These are phyloP conservation scores for Astraeus odoratus DNA, from an alignment of 768 basidiomycete species.

Conservation along the genomic window DNA sequence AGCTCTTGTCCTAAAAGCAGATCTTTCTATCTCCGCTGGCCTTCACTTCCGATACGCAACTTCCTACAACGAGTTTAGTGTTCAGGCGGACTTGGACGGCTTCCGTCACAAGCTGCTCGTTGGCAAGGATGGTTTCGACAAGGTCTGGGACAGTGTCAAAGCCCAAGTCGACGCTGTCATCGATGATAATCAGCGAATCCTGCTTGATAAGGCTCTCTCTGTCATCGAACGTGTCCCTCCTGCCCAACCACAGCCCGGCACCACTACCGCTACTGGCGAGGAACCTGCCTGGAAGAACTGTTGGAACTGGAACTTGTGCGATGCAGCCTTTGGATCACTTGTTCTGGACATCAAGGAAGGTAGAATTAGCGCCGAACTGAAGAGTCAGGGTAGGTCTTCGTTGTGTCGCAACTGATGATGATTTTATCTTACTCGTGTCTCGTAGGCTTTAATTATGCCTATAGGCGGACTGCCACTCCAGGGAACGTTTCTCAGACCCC, in stretches of 20 bases:
- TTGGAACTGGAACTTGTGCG: slow-evolving; percentile 98
- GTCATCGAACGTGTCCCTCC: slow-evolving; percentile 79
- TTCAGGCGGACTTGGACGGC: slow-evolving; percentile 82
- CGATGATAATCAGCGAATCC: slow-evolving; percentile 81
- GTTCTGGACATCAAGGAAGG: slow-evolving; percentile 89
- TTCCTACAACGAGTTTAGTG: slow-evolving; percentile 95
- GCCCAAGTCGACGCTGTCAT: slow-evolving; percentile 85
- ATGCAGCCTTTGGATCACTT: slow-evolving; percentile 88
- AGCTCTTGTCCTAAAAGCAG: slow-evolving; percentile 84
- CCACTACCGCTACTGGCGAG: slow-evolving; percentile 54
- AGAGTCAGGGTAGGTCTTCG: slow-evolving; percentile 71
- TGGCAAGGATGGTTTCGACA: slow-evolving; percentile 79
- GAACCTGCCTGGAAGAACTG: slow-evolving; percentile 98
- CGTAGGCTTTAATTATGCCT: slow-evolving; percentile 92
- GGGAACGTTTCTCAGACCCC: slow-evolving; percentile 51
- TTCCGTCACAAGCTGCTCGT: slow-evolving; percentile 73
- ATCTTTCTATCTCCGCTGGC: slow-evolving; percentile 89
- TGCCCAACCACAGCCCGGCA: slow-evolving; percentile 30
- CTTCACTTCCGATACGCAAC: slow-evolving; percentile 97
- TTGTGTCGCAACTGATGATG: neutral
- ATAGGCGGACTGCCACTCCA: slow-evolving; percentile 64
- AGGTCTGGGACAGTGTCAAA: slow-evolving; percentile 95
- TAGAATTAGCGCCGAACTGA: slow-evolving; percentile 84
- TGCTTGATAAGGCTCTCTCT: slow-evolving; percentile 83
- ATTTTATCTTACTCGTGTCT: slow-evolving; percentile 4